A percentile compares a stretch with the other conserved stretches of the same genome.
phyloP scores from a whole-genome alignment of 345 rosid species.

The Linum tenue region DNA sequence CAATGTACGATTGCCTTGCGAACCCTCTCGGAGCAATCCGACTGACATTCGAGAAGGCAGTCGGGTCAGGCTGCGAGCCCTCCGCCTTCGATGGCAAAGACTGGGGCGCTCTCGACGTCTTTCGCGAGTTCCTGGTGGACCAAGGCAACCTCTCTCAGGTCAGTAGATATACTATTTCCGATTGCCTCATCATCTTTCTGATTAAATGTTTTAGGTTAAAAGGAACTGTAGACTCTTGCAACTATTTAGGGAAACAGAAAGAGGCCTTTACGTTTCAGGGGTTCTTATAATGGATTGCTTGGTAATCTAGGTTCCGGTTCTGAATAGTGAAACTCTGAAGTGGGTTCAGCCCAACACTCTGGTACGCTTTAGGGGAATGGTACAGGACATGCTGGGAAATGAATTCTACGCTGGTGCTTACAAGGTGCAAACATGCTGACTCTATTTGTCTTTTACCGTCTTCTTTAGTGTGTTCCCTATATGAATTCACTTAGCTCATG shows the following conservation, averaged over 20 bases:
- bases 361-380: conserved; percentile 84
- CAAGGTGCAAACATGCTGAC: conserved; percentile 30
- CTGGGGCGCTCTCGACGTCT: conserved; percentile 80
- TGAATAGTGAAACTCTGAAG: conserved; percentile 35
- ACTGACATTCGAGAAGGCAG: conserved; percentile 58
- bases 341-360: conserved; percentile 61
- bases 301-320: conserved; percentile 52
- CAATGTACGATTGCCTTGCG: conserved; percentile 59
- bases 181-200: neutral
- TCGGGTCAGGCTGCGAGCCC: conserved; percentile 53
- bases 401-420: conserved; percentile 88
- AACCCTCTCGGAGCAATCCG: conserved; percentile 93
- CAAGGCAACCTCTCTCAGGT: conserved; percentile 57
- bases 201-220: neutral
- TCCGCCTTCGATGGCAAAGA: conserved; percentile 66
- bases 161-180: neutral
- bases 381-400: conserved; percentile 96
- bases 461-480: neutral
- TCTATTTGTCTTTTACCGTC: neutral
- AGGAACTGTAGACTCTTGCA: neutral
- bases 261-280: too few relatives aligned
- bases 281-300: neutral
- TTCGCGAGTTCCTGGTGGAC: conserved; percentile 63
- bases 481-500: neutral
- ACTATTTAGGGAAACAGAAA: too few relatives aligned